Evolutionary conservation across 768 basidiomycete genomes (phyloP), one percentile per base, ranked within the genome.

Genomic region (Scleroderma bovista): DNA sequence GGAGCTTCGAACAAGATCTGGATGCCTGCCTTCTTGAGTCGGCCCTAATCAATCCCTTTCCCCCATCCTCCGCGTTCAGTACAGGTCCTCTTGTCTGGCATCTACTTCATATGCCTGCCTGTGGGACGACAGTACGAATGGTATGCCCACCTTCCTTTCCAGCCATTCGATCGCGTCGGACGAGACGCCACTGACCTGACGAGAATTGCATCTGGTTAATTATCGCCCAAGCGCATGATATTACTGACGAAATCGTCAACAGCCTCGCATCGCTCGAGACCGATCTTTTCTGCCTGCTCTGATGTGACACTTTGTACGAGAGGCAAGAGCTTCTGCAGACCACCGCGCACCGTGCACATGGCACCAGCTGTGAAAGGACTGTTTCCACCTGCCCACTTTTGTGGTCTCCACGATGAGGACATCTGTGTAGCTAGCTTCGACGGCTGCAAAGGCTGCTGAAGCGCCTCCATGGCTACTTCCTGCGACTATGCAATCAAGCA

Each of bases 351-450:
- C 11, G 79, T 84, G 47, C 84, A 79, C 58, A 79, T 74, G 7
- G 83, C 81, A 19, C 84, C 84, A 10, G 83, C 83, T 26, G 84
- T 85, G 67, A 86, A 86, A 65, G 79, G 84, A 16, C 83, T 80
- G 57, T 88, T 86, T 16, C 84, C 85, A 4, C 85, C 85, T 3
- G 64, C 75, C 84, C 84, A 86, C 49, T 75, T 74, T 36, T 66
- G 57, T 1, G 83, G 80, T 84, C 58, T 86, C 84, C 45, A 86
- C 66, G 47, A 86, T 67, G 38, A 86, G 69, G 52, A 85, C 81
- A 72, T 74, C 73, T 44, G 64, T 68, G 63, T 81, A 81, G 36
- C 84, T 83, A 44, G 77, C 66, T 53, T 85, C 79, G 39, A 67
- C 69, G 13, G 83, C 82, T 44, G 81, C 70, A 38, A 83, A 68